phyloP scores from a whole-genome alignment of 2,329 filamentous ascomycete species.

The Alternaria atra region DNA sequence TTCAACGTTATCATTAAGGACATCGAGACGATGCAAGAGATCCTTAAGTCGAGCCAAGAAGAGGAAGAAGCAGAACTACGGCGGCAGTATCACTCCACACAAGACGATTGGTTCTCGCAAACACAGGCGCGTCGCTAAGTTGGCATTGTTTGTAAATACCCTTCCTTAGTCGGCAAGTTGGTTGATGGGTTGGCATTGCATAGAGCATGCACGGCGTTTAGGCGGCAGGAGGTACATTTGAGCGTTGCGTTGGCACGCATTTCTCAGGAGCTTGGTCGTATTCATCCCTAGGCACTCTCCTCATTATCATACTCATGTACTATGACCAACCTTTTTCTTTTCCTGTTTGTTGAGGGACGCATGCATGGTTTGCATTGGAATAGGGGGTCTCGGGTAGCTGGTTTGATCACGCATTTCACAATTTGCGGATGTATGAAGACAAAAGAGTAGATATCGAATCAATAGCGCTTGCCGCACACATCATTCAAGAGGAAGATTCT shows the following conservation, averaged over 20 bases:
- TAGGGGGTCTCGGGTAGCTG: background rate
- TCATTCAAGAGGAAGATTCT: no score
- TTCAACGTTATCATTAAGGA: conserved; percentile 80
- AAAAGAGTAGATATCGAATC: background rate
- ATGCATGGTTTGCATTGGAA: conserved; percentile 2
- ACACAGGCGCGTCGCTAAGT: conserved; percentile 11
- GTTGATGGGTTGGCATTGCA: background rate
- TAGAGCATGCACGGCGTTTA: conserved; percentile 9
- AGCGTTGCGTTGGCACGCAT: conserved; percentile 2
- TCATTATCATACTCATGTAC: conserved; percentile 9
- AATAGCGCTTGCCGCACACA: background rate
- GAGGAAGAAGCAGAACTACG: conserved; percentile 22
- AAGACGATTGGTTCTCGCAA: conserved; percentile 17
- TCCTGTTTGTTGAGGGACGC: background rate
- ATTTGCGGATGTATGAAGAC: background rate
- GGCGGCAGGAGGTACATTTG: background rate
- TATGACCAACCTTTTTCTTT: background rate
- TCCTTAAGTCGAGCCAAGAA: conserved; percentile 54
- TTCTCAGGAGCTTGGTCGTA: background rate
- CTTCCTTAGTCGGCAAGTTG: background rate
- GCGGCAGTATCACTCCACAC: conserved; percentile 11
- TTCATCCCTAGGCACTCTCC: background rate
- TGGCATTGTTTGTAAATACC: background rate
- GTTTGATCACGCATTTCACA: background rate
- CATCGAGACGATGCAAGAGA: conserved; percentile 65